phyloP scores from a whole-genome alignment of 2,329 filamentous ascomycete species.

The Hortaea sp. region DNA sequence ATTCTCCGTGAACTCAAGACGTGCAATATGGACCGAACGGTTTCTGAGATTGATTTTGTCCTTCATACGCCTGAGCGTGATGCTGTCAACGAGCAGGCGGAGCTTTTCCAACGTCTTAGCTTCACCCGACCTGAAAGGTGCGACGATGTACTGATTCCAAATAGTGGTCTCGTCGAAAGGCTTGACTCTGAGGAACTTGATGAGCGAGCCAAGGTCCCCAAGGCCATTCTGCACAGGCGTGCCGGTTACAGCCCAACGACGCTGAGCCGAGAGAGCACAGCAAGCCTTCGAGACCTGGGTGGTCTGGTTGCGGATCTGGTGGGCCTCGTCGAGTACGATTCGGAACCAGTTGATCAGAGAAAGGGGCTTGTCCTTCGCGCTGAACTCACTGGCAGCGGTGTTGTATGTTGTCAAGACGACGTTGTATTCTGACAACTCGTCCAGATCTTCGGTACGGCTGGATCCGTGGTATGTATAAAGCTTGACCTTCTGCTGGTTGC shows the following conservation, averaged over 20 bases:
- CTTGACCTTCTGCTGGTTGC: conserved; percentile 52
- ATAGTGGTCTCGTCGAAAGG: conserved; percentile 71
- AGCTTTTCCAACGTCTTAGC: conserved; percentile 75
- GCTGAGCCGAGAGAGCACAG: conserved; percentile 65
- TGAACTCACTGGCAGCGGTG: conserved; percentile 65
- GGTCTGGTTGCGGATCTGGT: conserved; percentile 79
- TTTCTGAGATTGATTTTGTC: conserved; percentile 77
- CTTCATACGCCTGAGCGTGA: conserved; percentile 83
- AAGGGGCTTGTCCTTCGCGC: conserved; percentile 49
- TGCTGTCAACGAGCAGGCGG: conserved; percentile 82
- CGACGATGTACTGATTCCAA: conserved; percentile 71
- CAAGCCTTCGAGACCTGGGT: conserved; percentile 79
- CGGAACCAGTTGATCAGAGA: conserved; percentile 83
- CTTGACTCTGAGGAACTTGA: conserved; percentile 73
- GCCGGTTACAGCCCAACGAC: conserved; percentile 94
- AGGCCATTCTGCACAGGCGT: conserved; percentile 92
- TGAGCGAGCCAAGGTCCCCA: conserved; percentile 77
- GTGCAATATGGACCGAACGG: conserved; percentile 61
- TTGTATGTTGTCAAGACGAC: conserved; percentile 89
- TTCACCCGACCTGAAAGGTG: conserved; percentile 79
- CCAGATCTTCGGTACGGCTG: conserved; percentile 58
- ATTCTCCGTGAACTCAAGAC: conserved; percentile 62
- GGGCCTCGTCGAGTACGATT: conserved; percentile 87
- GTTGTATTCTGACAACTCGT: conserved; percentile 63
- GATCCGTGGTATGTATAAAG: conserved; percentile 83